Evolutionary conservation across 2,329 filamentous ascomycete species (phyloP), one percentile per base, ranked within the genome.

Genomic region (Calonectria honghensis): DNA sequence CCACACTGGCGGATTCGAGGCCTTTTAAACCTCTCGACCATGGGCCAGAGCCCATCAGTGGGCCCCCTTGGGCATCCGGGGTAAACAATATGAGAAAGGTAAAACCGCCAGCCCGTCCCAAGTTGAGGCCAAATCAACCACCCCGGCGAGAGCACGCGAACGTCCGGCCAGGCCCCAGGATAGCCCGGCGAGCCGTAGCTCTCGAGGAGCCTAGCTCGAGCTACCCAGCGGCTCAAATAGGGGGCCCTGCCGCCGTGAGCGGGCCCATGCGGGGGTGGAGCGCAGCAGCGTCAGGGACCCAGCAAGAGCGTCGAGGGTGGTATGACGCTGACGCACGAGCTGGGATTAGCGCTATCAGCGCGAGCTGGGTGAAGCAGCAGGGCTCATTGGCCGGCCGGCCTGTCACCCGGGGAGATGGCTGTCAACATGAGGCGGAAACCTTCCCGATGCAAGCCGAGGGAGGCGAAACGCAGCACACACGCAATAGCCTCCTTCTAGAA

Each of bases 221-320:
- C 37, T 5, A 14, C 27, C 35, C 57, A 61, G 57, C n/a, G 57
- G 57, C 57, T 61, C 57, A 61, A 29, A 39, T 39, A 61, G 51
- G 57, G 35, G 57, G 32, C 13, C 35, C 35, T 41, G 35, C 24
- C 37, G 31, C 16, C 14, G 52, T 39, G 32, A 39, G 7, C 57
- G 57, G 24, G 57, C 57, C 57, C 32, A 63, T 63, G 57, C 57
- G 57, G 57, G 57, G 57, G 57, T 63, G 57, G 57, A 63, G 57
- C 57, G 57, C 18, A 41, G 39, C 39, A 24, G 39, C 39, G 39
- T 41, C 39, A 45, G 18, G 41, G 29, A 6, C 51, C 50, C 50
- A 14, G 54, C 54, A 24, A 24, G 52, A 59, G 54, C 32, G 6
- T 59, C 54, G 27, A 41, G 37, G 37, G 57, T 63, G 57, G 57